Percentiles rank a stretch among this genome's conserved stretches.
Conservation (phyloP, 768 basidiomycete species). For the Phallus indusiatus region DNA sequence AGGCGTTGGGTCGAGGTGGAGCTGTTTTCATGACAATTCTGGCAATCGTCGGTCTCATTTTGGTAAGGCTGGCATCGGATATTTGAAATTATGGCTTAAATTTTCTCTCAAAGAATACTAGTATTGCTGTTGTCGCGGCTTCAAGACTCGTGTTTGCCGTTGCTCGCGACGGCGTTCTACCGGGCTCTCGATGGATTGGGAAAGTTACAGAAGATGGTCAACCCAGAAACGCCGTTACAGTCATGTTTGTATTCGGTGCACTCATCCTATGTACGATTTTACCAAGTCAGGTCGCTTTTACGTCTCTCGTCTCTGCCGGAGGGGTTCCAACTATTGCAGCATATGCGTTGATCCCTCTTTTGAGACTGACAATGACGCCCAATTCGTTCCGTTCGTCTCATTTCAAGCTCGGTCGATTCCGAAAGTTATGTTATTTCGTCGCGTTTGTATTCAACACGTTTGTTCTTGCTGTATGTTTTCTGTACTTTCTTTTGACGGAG, state of each 20-base stretch:
- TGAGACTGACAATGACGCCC: conserved; percentile 73
- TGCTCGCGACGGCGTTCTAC: conserved; percentile 89
- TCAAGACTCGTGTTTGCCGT: conserved; percentile 87
- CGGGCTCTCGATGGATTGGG: conserved; percentile 76
- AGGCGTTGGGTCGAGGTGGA: conserved; percentile 71
- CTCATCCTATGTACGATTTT: conserved; percentile 76
- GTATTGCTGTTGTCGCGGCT: conserved; percentile 78
- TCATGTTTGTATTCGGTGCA: conserved; percentile 76
- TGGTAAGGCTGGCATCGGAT: conserved; percentile 38
- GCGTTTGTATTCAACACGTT: conserved; percentile 65
- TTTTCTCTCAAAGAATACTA: conserved; percentile 54
- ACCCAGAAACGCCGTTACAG: conserved; percentile 76
- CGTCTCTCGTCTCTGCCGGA: conserved; percentile 80
- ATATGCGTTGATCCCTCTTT: conserved; percentile 71
- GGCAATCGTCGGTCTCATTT: conserved; percentile 73
- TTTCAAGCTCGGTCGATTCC: conserved; percentile 60
- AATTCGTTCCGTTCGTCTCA: conserved; percentile 62
- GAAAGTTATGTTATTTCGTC: conserved; percentile 58
- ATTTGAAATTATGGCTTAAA: background rate
- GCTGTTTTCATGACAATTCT: conserved; percentile 84
- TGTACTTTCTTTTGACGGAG: background rate
- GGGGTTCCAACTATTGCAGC: conserved; percentile 82
- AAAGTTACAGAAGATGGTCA: conserved; percentile 61
- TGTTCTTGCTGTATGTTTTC: conserved; percentile 53
- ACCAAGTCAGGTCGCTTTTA: conserved; percentile 87